Evolutionary conservation across 2,329 filamentous ascomycete species (phyloP).

Genomic region (Calonectria crousiana): DNA sequence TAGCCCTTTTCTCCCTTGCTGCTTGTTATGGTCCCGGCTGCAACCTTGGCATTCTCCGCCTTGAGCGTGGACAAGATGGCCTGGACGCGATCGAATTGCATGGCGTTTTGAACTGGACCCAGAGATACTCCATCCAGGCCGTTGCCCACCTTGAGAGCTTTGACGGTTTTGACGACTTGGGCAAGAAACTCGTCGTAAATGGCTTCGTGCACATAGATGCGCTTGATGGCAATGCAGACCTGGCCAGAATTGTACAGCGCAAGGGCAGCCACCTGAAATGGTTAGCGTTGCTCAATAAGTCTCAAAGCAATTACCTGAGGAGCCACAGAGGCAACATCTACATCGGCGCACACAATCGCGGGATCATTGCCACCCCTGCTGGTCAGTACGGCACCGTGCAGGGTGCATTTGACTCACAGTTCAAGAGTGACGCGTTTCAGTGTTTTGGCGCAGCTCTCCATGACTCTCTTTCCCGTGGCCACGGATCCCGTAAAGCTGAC

Average conservation of each 20-base stretch:
- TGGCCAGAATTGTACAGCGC: slow-evolving; percentile 23
- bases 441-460: slow-evolving; percentile 64
- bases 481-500: slow-evolving; percentile 74
- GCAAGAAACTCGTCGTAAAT: slow-evolving; percentile 67
- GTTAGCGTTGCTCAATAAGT: not conserved
- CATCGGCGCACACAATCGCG: slow-evolving; percentile 53
- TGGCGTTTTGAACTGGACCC: slow-evolving; percentile 68
- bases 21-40: not conserved
- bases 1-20: slow-evolving; percentile 28
- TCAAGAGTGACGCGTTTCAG: slow-evolving; percentile 72
- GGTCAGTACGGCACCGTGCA: not conserved
- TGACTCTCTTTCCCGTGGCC: slow-evolving; percentile 70
- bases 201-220: slow-evolving; percentile 66
- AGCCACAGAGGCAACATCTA: slow-evolving; percentile 57
- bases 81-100: slow-evolving; percentile 59
- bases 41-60: slow-evolving; percentile 1
- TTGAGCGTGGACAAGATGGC: not conserved
- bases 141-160: slow-evolving; percentile 57
- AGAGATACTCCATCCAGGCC: slow-evolving; percentile 56
- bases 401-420: slow-evolving; percentile 46
- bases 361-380: slow-evolving; percentile 29
- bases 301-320: slow-evolving; percentile 49
- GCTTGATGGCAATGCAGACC: slow-evolving; percentile 57
- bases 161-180: slow-evolving; percentile 55
- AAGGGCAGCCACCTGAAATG: not conserved